Base-by-base conservation (phyloP, 1,284 basidiomycete species). In the Ceratobasidium papillatum region DNA sequence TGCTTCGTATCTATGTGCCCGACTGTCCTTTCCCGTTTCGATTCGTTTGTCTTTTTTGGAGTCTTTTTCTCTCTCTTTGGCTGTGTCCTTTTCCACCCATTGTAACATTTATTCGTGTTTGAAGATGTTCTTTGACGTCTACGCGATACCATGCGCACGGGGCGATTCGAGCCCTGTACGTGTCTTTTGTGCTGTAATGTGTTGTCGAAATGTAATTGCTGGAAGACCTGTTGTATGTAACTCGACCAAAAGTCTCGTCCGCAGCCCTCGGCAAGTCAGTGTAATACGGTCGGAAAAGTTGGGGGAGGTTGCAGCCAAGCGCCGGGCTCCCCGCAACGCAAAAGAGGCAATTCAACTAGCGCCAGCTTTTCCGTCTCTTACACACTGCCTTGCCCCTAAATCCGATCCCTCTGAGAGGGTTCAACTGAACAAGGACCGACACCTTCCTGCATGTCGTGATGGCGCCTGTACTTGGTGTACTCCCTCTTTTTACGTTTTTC, bases 31-130 rank as follows among this genome's bases (percentile, higher is more conserved):
- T 52, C 75, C 45, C 75, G 62, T 56, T 75, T 54, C 43, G 30
- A 32, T 71, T 59, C 76, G 74, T 66, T 74, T 38, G 38, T 49
- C 27, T 32, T 30, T 77, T 72, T 73, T 61, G 61, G 74, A 61
- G 36, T 74, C n/a, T n/a, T n/a, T n/a, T n/a, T 73, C 61, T 74
- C 41, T 59, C 27, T 52, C 52, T 72, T 27, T 69, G 36, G 59
- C 17, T 65, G 25, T 52, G 34, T 66, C 27, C 38, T 66, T 25
- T 75, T 51, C n/a, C 52, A 34, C 47, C 32, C 30, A 30, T 59
- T 69, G 47, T 72, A 69, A 61, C 43, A 59, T 65, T 64, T 76
- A 52, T 51, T 52, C 63, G 17, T 56, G 59, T 75, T 9, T 27
- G 65, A 25, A 41, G 61, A 54, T 65, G 61, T 56, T 66, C 34